Base-by-base conservation (phyloP, 2,329 filamentous ascomycete species). In the Pezicula rhizophila region DNA sequence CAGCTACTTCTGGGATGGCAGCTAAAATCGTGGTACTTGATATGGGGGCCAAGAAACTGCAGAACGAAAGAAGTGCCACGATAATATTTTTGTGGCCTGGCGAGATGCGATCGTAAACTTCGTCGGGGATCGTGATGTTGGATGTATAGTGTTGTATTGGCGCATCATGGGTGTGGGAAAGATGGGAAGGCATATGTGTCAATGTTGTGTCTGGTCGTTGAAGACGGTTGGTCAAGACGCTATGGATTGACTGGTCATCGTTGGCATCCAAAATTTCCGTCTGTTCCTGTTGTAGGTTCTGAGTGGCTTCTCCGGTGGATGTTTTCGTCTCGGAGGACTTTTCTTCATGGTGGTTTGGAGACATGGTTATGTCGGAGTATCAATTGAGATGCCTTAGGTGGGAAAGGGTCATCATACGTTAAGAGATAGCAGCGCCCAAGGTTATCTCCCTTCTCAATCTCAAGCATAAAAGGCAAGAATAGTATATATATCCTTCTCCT, bases 11-110 rank as follows among this genome's bases (percentile, higher is more conserved):
- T 1, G 87, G 86, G 1, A 85, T 79, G 2, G 86, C 87, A 1
- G 85, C 77, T 11, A 92, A 67, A 8, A 91, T 80, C 1, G 84
- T 83, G 0, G 87, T 91, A 35, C 82, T 87, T 2, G 82, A 85
- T 20, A 89, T 78, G 0, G 88, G 88, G 1, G 87, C 82, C 40
- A 92, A 71, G 54, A 92, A 89, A 23, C 84, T 81, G 67, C 85
- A 89, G 61, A 84, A 87, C 0, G 85, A 84, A 46, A 91, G 68
- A 5, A 90, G 75, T 8, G 72, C 70, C 14, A 89, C 83, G 46
- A 92, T 86, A 52, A 81, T 60, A 2, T 74, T 62, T 66, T 92
- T 93, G 37, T 82, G 77, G 14, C 70, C 68, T 3, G 68, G 66
- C 0, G 82, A 76, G 52, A 90, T 76, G 15, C 76, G 75, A 58